Conservation (phyloP, 208 protist species). For the Acanthamoeba healyi region DNA sequence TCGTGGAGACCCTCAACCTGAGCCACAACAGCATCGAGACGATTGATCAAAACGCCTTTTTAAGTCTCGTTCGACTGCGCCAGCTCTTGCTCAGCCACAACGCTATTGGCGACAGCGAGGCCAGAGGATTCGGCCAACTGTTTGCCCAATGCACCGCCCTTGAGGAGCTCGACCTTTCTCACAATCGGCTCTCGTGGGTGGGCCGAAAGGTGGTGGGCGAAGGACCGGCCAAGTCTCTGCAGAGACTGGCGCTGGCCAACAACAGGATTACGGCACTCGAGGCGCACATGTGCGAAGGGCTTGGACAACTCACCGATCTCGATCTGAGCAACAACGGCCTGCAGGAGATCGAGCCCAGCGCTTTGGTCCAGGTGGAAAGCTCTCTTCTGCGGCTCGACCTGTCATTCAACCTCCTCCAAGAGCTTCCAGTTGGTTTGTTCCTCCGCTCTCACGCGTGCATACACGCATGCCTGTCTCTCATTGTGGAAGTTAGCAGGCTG, state of each 20-base stretch:
- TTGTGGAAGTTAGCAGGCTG: background rate
- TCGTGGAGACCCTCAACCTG: background rate
- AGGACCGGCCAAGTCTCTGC: background rate
- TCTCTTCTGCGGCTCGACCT: background rate
- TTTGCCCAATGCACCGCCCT: background rate
- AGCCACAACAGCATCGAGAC: background rate
- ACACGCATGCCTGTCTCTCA: too few species aligned
- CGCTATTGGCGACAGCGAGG: background rate
- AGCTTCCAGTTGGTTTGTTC: background rate
- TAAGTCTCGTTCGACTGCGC: background rate
- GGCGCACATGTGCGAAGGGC: background rate
- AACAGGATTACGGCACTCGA: background rate
- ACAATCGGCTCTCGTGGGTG: background rate
- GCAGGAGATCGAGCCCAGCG: background rate
- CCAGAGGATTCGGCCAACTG: background rate
- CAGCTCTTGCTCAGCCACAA: background rate
- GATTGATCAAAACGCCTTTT: background rate
- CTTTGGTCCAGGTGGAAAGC: background rate
- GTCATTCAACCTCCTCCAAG: background rate
- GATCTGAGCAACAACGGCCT: background rate
- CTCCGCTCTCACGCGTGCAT: background rate
- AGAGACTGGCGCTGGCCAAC: background rate
- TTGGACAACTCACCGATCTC: background rate
- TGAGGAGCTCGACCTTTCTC: background rate
- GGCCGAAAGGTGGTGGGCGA: background rate